Evolutionary conservation across 352 stramenopile genomes (phyloP).

Genomic region (Blastocystis sp.): DNA sequence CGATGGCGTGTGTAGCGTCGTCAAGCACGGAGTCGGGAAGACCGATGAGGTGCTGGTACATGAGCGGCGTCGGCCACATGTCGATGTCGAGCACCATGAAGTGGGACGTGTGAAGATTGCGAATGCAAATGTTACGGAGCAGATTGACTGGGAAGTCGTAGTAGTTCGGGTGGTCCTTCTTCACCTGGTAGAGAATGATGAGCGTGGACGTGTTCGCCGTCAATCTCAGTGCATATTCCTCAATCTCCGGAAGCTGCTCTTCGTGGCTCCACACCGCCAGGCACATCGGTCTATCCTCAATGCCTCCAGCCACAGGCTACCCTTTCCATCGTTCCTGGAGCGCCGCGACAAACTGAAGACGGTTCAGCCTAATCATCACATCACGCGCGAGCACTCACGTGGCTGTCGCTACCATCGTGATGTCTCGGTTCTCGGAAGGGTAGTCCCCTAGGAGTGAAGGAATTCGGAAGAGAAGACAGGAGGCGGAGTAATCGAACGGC

Average conservation of each 20-base stretch:
- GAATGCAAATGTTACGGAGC: constrained; percentile 70
- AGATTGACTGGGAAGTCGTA: constrained; percentile 68
- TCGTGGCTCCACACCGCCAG: constrained; percentile 15
- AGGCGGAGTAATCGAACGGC: constrained; percentile 23
- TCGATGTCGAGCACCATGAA: constrained; percentile 65
- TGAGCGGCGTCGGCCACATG: constrained; percentile 53
- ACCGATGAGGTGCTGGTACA: constrained; percentile 2
- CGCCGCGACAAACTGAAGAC: constrained; percentile 17
- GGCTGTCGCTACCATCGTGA: constrained; percentile 47
- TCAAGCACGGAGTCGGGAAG: not conserved
- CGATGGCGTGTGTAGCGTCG: not conserved
- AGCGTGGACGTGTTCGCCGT: not conserved
- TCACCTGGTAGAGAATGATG: constrained; percentile 25
- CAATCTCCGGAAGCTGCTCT: not conserved
- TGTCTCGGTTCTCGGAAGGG: constrained; percentile 29
- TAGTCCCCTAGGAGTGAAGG: constrained; percentile 30
- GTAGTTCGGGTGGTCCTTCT: not conserved
- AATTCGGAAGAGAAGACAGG: not conserved
- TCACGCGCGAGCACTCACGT: not conserved
- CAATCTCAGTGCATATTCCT: not conserved
- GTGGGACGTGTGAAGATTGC: constrained; percentile 60
- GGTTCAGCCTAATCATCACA: constrained; percentile 20
- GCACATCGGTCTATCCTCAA: constrained; percentile 38
- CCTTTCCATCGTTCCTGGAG: not conserved
- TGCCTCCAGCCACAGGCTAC: not conserved